These are phyloP conservation scores for Dothidotthia symphoricarpi DNA, from an alignment of 2,329 filamentous ascomycete genomes.

Conservation along the genomic window DNA sequence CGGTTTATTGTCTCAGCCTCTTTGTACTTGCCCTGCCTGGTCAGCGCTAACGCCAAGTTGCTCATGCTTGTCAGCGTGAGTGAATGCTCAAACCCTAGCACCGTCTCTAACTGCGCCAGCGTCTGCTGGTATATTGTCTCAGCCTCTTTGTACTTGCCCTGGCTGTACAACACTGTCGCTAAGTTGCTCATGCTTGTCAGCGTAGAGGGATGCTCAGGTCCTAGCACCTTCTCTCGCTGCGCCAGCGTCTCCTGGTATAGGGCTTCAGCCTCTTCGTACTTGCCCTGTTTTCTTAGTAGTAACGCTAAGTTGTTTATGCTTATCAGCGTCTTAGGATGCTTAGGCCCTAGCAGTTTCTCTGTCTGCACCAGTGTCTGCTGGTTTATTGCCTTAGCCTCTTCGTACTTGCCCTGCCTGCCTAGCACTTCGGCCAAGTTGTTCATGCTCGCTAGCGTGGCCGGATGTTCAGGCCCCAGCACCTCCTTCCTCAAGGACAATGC, in stretches of 20 bases:
- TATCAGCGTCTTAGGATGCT: not conserved
- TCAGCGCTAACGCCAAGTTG: not conserved
- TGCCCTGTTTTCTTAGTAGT: constrained; percentile 9
- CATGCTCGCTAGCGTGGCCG: constrained; percentile 2
- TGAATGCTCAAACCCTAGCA: constrained; percentile 1
- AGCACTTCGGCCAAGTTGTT: constrained; percentile 2
- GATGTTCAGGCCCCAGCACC: constrained; percentile 3
- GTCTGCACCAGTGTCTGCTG: not conserved
- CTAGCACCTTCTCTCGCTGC: constrained; percentile 5
- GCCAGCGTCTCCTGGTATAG: constrained; percentile 4
- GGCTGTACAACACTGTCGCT: not conserved
- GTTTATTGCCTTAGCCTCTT: constrained; percentile 7
- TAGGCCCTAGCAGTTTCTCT: not conserved
- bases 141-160: constrained; percentile 1
- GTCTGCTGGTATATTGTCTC: not conserved
- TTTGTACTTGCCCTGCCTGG: constrained; percentile 1
- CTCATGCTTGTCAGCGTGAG: not conserved
- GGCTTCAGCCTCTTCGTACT: constrained; percentile 9
- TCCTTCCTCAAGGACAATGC: constrained; percentile 3
- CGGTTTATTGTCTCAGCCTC: not conserved
- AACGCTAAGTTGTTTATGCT: not conserved
- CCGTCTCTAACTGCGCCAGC: not conserved
- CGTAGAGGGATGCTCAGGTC: constrained; percentile 10
- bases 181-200: constrained; percentile 7
- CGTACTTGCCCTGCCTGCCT: constrained; percentile 14